Percentiles rank a stretch among this genome's conserved stretches.
These are phyloP conservation scores for Plasmodium billcollinsi DNA, from an alignment of 169 alveolate species.

Conservation along the genomic window DNA sequence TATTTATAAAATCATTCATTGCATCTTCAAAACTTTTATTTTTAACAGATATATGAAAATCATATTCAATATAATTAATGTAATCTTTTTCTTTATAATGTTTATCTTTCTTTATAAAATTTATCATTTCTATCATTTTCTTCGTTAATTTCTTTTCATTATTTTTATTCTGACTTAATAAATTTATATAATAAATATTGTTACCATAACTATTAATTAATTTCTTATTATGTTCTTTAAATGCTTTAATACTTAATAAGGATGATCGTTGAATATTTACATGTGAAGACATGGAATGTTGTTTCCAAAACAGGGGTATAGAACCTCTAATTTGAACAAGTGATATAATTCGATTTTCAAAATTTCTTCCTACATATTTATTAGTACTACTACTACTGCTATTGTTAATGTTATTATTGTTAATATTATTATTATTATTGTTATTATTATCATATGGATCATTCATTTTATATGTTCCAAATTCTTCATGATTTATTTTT, in stretches of 20 bases:
- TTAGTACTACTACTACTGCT: not conserved
- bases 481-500: not conserved
- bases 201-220: slow-evolving; percentile 80
- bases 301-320: slow-evolving; percentile 96
- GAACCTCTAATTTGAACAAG: slow-evolving; percentile 97
- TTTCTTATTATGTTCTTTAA: slow-evolving; percentile 82
- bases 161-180: slow-evolving; percentile 78
- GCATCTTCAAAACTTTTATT: slow-evolving; percentile 77
- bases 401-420: not conserved
- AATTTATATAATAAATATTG: slow-evolving; percentile 80
- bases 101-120: slow-evolving; percentile 79
- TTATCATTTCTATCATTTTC: slow-evolving; percentile 67
- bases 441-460: too few relatives aligned
- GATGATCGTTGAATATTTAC: slow-evolving; percentile 67
- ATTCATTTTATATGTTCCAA: too few relatives aligned
- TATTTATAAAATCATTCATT: slow-evolving; percentile 80
- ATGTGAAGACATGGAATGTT: slow-evolving; percentile 82
- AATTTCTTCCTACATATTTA: slow-evolving; percentile 78
- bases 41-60: slow-evolving; percentile 77
- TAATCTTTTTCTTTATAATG: slow-evolving; percentile 77
- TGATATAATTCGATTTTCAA: slow-evolving; percentile 88
- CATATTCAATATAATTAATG: slow-evolving; percentile 78
- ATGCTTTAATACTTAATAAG: slow-evolving; percentile 76
- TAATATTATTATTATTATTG: not conserved
- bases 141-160: slow-evolving; percentile 82